Evolutionary conservation across 148 eudicot species (phyloP), one percentile per base, ranked within the genome.

Genomic region (Fagopyrum homotropicum): DNA sequence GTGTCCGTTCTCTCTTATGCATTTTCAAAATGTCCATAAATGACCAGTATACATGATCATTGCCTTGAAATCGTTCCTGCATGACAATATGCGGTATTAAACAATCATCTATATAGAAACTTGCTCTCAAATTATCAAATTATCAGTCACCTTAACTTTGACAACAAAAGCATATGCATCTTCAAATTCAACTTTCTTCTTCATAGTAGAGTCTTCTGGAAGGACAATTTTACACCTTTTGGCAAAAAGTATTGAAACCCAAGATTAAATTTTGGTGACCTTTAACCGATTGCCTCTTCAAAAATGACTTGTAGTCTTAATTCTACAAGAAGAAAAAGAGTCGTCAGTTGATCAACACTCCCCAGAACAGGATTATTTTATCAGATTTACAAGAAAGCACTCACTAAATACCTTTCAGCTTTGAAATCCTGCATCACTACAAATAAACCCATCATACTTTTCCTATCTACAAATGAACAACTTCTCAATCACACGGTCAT

Each of bases 391-490:
- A 66, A 12, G 17, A 0, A 61, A 72, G 74, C 55, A 72, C n/a
- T 45, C 43, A 46, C 40, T 40, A 72, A 72, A 44, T 78, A 96
- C 99, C 94, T 89, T 85, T 88, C 91, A 59, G 93, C 98, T 83
- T 96, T 96, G 72, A 96, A 96, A 82, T 96, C 95, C 82, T 96
- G 92, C 99, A 96, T 92, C 47, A 96, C 98, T 85, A 90, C 99
- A 76, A 96, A 96, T 98, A 74, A 96, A 96, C 79, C 86, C 88
- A n/a, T 90, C 95, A 81, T 96, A 96, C 72, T 92, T 96, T 16
- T 92, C 99, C 80, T 90, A 22, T 22, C 26, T 22, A 22, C 26
- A 22, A 22, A 22, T 22, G 26, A 22, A 22, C 26, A 22, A 22
- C 26, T 22, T 22, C 26, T 22, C 26, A 22, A 22, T 22, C 26